Conservation (phyloP, 2,329 filamentous ascomycete species). For the Amesomyces nigricolor region DNA sequence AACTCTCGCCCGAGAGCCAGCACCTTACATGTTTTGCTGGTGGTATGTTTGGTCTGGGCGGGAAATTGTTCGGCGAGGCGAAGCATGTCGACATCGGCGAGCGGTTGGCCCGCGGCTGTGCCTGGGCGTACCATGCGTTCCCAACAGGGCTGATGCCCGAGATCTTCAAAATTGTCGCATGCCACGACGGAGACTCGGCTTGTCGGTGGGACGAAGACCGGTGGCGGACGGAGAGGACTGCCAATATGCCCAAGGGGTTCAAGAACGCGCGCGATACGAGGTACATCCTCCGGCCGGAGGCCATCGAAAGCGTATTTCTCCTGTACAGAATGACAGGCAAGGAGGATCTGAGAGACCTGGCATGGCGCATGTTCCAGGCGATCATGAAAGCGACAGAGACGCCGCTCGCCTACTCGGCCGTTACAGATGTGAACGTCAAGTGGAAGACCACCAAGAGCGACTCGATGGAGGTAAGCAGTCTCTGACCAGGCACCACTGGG, state of each 20-base stretch:
- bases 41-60: conserved; percentile 43
- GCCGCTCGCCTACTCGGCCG: conserved; percentile 47
- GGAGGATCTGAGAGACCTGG: conserved; percentile 48
- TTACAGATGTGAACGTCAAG: conserved; percentile 41
- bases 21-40: conserved; percentile 46
- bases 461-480: conserved; percentile 51
- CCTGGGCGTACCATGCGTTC: conserved; percentile 52
- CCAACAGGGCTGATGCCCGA: conserved; percentile 56
- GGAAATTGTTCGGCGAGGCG: conserved; percentile 40
- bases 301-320: conserved; percentile 62
- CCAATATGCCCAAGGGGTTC: conserved; percentile 28
- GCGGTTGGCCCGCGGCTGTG: conserved; percentile 49
- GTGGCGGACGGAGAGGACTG: conserved; percentile 30
- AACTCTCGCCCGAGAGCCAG: conserved; percentile 33
- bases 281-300: conserved; percentile 58
- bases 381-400: conserved; percentile 48
- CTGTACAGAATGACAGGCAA: conserved; percentile 60
- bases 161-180: conserved; percentile 42
- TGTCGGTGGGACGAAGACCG: conserved; percentile 34
- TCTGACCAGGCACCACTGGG: too few species aligned
- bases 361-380: conserved; percentile 56
- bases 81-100: conserved; percentile 43
- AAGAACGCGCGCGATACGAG: conserved; percentile 28
- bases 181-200: conserved; percentile 29
- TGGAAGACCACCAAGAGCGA: conserved; percentile 41